Evolutionary conservation across 257 asterid genomes (phyloP).

Genomic region (Solanum dulcamara): DNA sequence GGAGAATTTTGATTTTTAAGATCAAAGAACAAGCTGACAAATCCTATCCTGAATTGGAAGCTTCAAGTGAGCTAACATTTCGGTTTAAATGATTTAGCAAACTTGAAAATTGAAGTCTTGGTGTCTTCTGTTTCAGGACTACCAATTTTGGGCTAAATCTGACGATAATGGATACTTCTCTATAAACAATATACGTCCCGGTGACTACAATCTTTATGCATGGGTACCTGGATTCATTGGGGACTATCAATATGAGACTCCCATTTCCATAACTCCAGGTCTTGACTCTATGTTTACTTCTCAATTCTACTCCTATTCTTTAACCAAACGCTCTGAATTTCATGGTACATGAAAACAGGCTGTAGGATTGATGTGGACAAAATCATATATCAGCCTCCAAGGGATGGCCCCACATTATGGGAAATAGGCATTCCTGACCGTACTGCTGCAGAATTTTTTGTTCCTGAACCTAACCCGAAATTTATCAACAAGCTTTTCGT

Average conservation of each 20-base stretch:
- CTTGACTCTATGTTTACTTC: neutral
- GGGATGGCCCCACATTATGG: constrained; percentile 78
- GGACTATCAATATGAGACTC: constrained; percentile 30
- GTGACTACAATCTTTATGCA: constrained; percentile 51
- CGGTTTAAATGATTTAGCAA: too few relatives aligned
- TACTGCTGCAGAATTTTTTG: constrained; percentile 42
- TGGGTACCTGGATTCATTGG: constrained; percentile 70
- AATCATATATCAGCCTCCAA: constrained; percentile 43
- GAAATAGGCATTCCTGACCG: constrained; percentile 82
- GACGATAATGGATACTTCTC: constrained; percentile 44
- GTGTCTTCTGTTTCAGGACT: constrained; percentile 26
- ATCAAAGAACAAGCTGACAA: too few relatives aligned
- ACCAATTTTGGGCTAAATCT: constrained; percentile 61
- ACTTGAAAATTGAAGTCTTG: neutral
- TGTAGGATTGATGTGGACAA: constrained; percentile 28
- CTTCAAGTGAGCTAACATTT: neutral
- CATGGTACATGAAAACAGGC: constrained; percentile 15
- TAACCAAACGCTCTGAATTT: neutral
- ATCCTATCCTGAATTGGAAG: neutral
- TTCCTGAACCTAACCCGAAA: constrained; percentile 57
- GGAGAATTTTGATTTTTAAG: too few relatives aligned
- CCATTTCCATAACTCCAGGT: constrained; percentile 44
- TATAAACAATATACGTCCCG: constrained; percentile 25
- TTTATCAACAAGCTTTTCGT: constrained; percentile 50
- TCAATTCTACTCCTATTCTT: neutral